Percentiles rank a stretch among this genome's conserved stretches.
These are phyloP conservation scores for Pseudogymnoascus sp. DNA, from an alignment of 2,329 filamentous ascomycete genomes.

Conservation along the genomic window DNA sequence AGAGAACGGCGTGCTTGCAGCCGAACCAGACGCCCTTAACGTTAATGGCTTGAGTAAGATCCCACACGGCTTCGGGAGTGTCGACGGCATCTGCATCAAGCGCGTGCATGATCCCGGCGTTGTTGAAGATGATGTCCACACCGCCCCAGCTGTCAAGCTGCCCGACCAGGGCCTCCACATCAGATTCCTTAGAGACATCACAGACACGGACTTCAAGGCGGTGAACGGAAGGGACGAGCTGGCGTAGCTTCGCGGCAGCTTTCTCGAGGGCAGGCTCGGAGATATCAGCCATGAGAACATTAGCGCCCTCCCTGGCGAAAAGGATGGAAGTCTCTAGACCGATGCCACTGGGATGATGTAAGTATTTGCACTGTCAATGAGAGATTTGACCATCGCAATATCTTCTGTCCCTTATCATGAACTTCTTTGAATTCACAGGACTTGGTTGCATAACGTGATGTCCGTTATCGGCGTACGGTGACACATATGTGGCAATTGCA, in stretches of 20 bases:
- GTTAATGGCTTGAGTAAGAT: slow-evolving; percentile 66
- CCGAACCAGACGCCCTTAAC: slow-evolving; percentile 76
- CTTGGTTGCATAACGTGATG: not conserved
- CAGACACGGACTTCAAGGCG: slow-evolving; percentile 45
- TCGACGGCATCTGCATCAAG: slow-evolving; percentile 56
- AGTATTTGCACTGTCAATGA: not conserved
- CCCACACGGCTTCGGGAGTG: slow-evolving; percentile 68
- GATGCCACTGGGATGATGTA: slow-evolving; percentile 47
- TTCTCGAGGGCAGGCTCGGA: slow-evolving; percentile 55
- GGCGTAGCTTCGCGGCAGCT: slow-evolving; percentile 50
- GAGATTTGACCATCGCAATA: not conserved
- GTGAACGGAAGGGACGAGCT: slow-evolving; percentile 43
- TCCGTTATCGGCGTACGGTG: not conserved
- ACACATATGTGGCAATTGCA: not conserved
- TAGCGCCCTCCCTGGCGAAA: slow-evolving; percentile 63
- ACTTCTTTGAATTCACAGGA: not conserved
- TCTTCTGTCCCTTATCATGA: not conserved
- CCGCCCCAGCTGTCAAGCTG: slow-evolving; percentile 61
- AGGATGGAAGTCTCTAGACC: slow-evolving; percentile 67
- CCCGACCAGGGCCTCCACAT: slow-evolving; percentile 53
- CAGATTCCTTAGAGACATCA: slow-evolving; percentile 62
- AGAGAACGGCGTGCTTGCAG: slow-evolving; percentile 62
- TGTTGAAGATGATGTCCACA: slow-evolving; percentile 70
- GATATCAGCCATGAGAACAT: slow-evolving; percentile 63
- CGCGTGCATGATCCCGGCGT: slow-evolving; percentile 70